A percentile compares a stretch with the other conserved stretches of the same genome.
Evolutionary conservation across 352 stramenopile species (phyloP).

Genomic region (Phytophthora ohioensis): DNA sequence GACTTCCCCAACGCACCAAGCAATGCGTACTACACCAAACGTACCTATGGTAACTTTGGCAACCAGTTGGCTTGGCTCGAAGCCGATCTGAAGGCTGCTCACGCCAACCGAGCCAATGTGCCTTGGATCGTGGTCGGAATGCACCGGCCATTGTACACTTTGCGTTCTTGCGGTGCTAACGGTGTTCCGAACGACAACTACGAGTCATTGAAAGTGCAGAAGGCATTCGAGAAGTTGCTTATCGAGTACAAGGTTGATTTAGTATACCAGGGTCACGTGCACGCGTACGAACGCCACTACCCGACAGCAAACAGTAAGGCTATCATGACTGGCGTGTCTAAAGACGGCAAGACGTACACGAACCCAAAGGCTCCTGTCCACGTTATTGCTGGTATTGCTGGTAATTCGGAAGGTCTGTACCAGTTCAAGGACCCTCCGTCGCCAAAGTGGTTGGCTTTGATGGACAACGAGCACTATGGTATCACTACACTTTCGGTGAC

Average conservation of each 20-base stretch:
- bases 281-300: conserved; percentile 61
- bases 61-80: conserved; percentile 62
- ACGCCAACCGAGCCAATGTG: conserved; percentile 49
- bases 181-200: conserved; percentile 45
- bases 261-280: conserved; percentile 57
- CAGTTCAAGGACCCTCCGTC: conserved; percentile 29
- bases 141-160: conserved; percentile 64
- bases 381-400: conserved; percentile 52
- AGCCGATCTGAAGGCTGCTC: conserved; percentile 50
- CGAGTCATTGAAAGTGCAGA: conserved; percentile 47
- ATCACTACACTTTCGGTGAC: conserved; percentile 47
- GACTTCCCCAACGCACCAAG: conserved; percentile 47
- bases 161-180: conserved; percentile 40
- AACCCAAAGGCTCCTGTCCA: conserved; percentile 63
- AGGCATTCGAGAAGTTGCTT: conserved; percentile 61
- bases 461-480: conserved; percentile 48
- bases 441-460: conserved; percentile 43
- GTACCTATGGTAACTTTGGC: conserved; percentile 45
- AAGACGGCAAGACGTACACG: conserved; percentile 48
- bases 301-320: conserved; percentile 46
- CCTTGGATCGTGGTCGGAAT: conserved; percentile 64
- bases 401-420: conserved; percentile 49
- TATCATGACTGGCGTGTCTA: conserved; percentile 52
- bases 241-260: conserved; percentile 67
- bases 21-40: conserved; percentile 46